phyloP scores from a whole-genome alignment of 768 basidiomycete species.

The Candolleomyces aberdarensis region DNA sequence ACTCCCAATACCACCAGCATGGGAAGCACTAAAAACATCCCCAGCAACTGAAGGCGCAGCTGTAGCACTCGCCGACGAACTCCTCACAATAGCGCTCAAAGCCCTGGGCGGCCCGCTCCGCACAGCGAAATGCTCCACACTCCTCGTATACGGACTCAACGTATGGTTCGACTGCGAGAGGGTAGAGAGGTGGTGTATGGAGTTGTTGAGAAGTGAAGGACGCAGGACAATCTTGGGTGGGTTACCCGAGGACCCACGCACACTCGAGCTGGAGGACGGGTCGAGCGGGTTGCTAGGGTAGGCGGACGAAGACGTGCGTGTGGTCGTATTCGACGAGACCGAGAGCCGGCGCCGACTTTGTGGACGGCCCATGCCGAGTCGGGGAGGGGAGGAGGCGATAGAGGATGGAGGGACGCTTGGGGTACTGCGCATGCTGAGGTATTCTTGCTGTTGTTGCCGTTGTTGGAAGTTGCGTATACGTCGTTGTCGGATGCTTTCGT shows the following conservation, averaged over 20 bases:
- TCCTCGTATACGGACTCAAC: constrained; percentile 88
- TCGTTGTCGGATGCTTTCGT: neutral
- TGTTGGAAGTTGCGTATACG: neutral
- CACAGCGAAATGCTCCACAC: constrained; percentile 88
- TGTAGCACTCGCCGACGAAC: neutral
- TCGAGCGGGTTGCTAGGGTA: constrained; percentile 11
- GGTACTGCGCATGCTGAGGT: constrained; percentile 1
- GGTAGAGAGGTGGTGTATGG: constrained; percentile 82
- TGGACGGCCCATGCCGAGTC: neutral
- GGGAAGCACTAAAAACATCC: neutral
- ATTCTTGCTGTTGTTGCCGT: constrained; percentile 7
- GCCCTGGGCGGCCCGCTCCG: constrained; percentile 75
- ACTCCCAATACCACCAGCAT: neutral
- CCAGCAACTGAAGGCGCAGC: neutral
- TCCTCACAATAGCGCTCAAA: constrained; percentile 17
- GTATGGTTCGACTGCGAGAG: constrained; percentile 91
- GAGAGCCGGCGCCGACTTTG: constrained; percentile 26
- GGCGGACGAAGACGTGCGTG: constrained; percentile 16
- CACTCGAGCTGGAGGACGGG: constrained; percentile 12
- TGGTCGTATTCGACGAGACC: constrained; percentile 27
- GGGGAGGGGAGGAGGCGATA: constrained; percentile 11
- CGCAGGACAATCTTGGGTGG: constrained; percentile 58
- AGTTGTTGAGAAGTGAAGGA: constrained; percentile 64
- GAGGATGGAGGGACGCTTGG: neutral
- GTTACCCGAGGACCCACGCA: constrained; percentile 28